These are phyloP conservation scores for Rhizodiscina lignyota DNA, from an alignment of 495 filamentous ascomycete species.

Conservation along the genomic window DNA sequence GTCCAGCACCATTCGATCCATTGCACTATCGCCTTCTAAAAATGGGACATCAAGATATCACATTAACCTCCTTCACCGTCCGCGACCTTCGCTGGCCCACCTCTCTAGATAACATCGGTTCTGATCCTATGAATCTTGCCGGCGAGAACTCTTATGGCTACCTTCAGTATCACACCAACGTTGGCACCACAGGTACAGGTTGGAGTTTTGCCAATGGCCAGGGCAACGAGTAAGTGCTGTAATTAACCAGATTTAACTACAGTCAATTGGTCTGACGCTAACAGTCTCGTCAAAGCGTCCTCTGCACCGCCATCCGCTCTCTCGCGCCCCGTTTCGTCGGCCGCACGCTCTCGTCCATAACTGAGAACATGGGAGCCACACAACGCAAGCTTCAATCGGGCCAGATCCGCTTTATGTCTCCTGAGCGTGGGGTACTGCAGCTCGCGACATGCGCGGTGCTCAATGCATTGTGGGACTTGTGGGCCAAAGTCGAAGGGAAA, in stretches of 20 bases:
- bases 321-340: conserved; percentile 56
- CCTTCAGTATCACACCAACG: conserved; percentile 75
- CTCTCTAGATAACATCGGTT: conserved; percentile 85
- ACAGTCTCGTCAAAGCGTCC: no score
- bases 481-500: conserved; percentile 73
- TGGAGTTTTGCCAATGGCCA: conserved; percentile 94
- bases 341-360: conserved; percentile 60
- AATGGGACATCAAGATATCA: no score
- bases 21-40: no score
- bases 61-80: no score
- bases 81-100: no score
- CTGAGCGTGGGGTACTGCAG: conserved; percentile 90
- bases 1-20: no score
- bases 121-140: conserved; percentile 92
- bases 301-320: conserved; percentile 68
- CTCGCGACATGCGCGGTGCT: conserved; percentile 79
- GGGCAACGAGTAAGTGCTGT: no score
- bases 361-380: conserved; percentile 69
- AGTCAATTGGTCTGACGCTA: no score
- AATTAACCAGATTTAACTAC: no score
- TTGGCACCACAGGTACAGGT: conserved; percentile 61
- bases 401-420: conserved; percentile 87
- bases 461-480: conserved; percentile 90
- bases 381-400: conserved; percentile 80
- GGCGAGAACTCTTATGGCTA: conserved; percentile 88